Base-by-base conservation (phyloP, 371 early-diverging fungal species). In the Syncephalastrum racemosum region DNA sequence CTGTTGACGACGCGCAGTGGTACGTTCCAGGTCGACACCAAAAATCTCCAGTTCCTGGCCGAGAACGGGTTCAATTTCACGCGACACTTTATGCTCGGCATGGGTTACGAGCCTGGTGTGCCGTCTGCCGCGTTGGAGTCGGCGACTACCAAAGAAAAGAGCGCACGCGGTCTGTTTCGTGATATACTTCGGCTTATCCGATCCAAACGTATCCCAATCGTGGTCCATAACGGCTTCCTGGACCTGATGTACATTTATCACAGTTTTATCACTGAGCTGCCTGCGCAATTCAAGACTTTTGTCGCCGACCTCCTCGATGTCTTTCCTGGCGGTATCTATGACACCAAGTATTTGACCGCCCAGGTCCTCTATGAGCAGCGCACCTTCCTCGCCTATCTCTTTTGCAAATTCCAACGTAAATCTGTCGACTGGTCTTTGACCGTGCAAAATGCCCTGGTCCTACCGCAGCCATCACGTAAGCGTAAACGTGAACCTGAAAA, bases 181-280 rank as follows among this genome's bases (percentile, higher is more conserved):
- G 67, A 73, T 5, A 66, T 85, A 4, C 55, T 81, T 13, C 16
- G 15, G 0, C 25, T 58, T 1, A 25, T 74, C 10, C 54, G 54
- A 13, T 49, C 64, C 0, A 64, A 70, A 4, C 67, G 64, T 4
- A 75, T 82, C 4, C 90, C 91, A 1, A 58, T 95, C 10, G 81
- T 94, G 4, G 75, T 94, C 0, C 98, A 97, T 77, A 95, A 96
- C 67, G 98, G 97, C 0, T 70, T 95, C 19, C 76, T 93, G 27
- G 98, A 97, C 62, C 64, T 96, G 15, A 79, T 94, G 68, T 96
- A 92, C 65, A 48, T 97, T 3, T 96, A 96, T 66, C 85, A 92
- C 59, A 72, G 86, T 24, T 90, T 97, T 61, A 88, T 90, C 59
- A 87, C 88, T 0, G 66, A 64, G 15, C 69, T 96, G 22, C 98